Evolutionary conservation across 2,329 filamentous ascomycete genomes (phyloP).

Genomic region (Ramularia endophylla): DNA sequence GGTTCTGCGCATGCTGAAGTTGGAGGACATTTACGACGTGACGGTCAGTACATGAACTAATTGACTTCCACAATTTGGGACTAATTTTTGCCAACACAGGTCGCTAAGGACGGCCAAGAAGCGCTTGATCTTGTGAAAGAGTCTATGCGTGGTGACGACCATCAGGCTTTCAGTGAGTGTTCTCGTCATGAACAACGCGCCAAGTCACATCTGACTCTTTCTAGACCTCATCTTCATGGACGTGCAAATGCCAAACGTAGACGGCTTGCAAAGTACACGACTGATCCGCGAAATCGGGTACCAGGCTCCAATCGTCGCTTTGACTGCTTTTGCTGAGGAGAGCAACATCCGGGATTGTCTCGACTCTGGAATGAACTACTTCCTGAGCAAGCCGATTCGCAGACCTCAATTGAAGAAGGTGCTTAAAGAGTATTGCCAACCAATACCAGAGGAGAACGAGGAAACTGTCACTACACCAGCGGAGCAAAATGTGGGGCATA

Average conservation of each 20-base stretch:
- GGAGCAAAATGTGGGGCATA: slow-evolving; percentile 5
- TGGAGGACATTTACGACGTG: slow-evolving; percentile 75
- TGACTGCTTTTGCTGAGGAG: slow-evolving; percentile 87
- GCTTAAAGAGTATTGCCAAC: slow-evolving; percentile 64
- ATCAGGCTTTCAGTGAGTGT: not conserved
- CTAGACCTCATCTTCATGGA: slow-evolving; percentile 97
- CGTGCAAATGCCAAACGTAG: slow-evolving; percentile 86
- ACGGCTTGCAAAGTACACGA: slow-evolving; percentile 79
- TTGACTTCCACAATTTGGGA: no score
- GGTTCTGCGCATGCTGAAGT: slow-evolving; percentile 59
- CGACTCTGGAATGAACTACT: slow-evolving; percentile 89
- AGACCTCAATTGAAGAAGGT: slow-evolving; percentile 83
- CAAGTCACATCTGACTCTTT: slow-evolving; percentile 3
- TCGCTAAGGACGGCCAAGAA: slow-evolving; percentile 61
- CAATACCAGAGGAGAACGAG: slow-evolving; percentile 18
- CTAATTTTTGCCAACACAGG: no score
- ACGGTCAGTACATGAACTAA: slow-evolving; percentile 41
- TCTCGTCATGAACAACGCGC: no score
- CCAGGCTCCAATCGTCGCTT: slow-evolving; percentile 77
- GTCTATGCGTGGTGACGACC: slow-evolving; percentile 50
- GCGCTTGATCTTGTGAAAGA: slow-evolving; percentile 80
- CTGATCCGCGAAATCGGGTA: slow-evolving; percentile 84
- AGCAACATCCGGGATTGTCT: slow-evolving; percentile 62
- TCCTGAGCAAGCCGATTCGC: slow-evolving; percentile 68
- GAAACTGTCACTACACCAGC: slow-evolving; percentile 5